phyloP scores from a whole-genome alignment of 305 asterid species.

The Fraxinus platypoda region DNA sequence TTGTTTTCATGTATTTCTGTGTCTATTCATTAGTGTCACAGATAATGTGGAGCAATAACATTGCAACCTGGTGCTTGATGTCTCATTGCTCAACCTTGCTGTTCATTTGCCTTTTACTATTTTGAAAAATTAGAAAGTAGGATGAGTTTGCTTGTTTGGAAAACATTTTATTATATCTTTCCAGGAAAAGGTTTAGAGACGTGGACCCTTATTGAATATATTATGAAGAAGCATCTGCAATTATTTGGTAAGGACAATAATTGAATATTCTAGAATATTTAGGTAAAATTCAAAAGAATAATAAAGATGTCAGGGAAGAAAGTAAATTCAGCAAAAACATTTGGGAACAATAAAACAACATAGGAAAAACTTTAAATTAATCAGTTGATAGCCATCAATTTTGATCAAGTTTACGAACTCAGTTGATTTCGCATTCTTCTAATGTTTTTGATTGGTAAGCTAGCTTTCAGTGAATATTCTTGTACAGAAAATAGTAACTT shows the following conservation, averaged over 20 bases:
- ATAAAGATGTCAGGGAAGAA: background rate
- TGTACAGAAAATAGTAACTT: background rate
- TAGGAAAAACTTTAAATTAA: background rate
- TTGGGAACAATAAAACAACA: background rate
- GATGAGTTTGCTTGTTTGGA: constrained; percentile 10
- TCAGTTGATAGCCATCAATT: background rate
- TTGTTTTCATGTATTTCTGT: background rate
- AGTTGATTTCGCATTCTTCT: background rate
- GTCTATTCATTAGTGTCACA: constrained; percentile 3
- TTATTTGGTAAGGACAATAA: background rate
- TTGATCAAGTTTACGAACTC: background rate
- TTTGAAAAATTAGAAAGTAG: background rate
- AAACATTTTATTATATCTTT: constrained; percentile 3
- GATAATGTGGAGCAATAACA: background rate
- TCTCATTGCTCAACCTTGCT: background rate
- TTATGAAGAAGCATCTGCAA: background rate
- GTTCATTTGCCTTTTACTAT: constrained; percentile 9
- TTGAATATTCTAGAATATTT: background rate
- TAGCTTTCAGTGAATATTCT: background rate
- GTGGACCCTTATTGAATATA: background rate
- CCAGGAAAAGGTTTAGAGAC: background rate
- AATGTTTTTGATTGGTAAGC: background rate
- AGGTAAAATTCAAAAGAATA: background rate
- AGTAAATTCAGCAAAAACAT: background rate
- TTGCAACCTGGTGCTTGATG: constrained; percentile 4